phyloP scores from a whole-genome alignment of 2,329 filamentous ascomycete genomes.

The Elsinoe batatas region DNA sequence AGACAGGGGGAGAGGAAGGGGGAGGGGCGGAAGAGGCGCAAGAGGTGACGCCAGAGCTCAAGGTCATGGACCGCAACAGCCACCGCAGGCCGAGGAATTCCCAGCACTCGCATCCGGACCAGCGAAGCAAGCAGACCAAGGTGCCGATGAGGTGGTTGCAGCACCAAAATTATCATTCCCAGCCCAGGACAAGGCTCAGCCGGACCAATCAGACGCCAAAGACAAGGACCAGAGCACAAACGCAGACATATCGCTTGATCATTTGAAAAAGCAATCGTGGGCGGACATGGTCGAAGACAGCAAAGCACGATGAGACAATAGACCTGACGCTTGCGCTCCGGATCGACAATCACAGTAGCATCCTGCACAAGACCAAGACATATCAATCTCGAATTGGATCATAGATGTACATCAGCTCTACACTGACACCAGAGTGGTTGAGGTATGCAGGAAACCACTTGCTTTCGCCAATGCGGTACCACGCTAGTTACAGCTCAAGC shows the following conservation, averaged over 20 bases:
- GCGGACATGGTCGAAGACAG: slow-evolving; percentile 17
- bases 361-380: too few species aligned
- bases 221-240: slow-evolving; percentile 7
- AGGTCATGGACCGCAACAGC: slow-evolving; percentile 18
- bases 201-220: background rate
- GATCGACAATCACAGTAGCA: background rate
- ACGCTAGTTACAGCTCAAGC: too few species aligned
- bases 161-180: slow-evolving; percentile 14
- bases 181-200: slow-evolving; percentile 3
- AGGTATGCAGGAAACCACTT: too few species aligned
- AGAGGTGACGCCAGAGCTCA: slow-evolving; percentile 24
- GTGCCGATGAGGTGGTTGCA: background rate
- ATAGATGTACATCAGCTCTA: too few species aligned
- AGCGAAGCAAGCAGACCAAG: slow-evolving; percentile 27
- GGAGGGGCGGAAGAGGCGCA: slow-evolving; percentile 25
- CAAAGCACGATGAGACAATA: background rate
- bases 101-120: slow-evolving; percentile 32
- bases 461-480: too few species aligned
- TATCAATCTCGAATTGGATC: too few species aligned
- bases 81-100: slow-evolving; percentile 36
- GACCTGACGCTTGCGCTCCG: background rate
- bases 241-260: background rate
- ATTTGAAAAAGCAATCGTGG: slow-evolving; percentile 16
- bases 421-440: too few species aligned
- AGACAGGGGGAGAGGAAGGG: slow-evolving; percentile 18